Conservation (phyloP, 306 rosid genomes). For the Trichosanthes cucumerina region DNA sequence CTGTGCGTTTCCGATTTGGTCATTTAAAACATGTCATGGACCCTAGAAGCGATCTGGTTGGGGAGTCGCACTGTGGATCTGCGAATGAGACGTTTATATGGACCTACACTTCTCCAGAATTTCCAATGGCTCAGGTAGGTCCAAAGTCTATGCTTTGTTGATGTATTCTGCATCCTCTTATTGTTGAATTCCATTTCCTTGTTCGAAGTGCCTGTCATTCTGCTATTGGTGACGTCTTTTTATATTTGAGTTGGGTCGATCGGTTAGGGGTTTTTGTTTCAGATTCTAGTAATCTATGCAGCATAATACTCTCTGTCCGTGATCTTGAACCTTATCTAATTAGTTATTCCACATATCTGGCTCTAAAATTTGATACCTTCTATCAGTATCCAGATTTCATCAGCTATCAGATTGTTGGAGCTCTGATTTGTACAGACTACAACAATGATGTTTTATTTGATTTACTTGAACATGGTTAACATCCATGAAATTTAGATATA, state of each 20-base stretch:
- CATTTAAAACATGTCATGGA: slow-evolving; percentile 27
- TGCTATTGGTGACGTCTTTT: not conserved
- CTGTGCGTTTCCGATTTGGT: slow-evolving; percentile 75
- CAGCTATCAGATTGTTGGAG: not conserved
- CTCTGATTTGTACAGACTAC: not conserved
- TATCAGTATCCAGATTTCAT: not conserved
- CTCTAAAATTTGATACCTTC: not conserved
- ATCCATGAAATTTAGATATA: not conserved
- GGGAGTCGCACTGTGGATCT: slow-evolving; percentile 12
- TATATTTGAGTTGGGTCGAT: not conserved
- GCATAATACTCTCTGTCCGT: not conserved
- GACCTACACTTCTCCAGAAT: slow-evolving; percentile 78
- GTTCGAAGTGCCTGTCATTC: not conserved
- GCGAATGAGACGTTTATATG: slow-evolving; percentile 40
- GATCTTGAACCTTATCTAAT: not conserved
- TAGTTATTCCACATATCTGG: not conserved
- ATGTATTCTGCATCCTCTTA: not conserved
- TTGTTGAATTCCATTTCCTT: not conserved
- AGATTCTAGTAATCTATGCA: not conserved
- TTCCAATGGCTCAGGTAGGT: slow-evolving; percentile 70
- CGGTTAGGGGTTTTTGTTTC: not conserved
- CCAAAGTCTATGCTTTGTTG: not conserved
- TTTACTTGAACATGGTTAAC: not conserved
- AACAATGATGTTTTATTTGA: not conserved
- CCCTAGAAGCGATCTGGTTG: not conserved